Percentiles rank a stretch among this genome's conserved stretches.
Evolutionary conservation across 163 green algal genomes (phyloP).

Genomic region (Scenedesmus sp.): DNA sequence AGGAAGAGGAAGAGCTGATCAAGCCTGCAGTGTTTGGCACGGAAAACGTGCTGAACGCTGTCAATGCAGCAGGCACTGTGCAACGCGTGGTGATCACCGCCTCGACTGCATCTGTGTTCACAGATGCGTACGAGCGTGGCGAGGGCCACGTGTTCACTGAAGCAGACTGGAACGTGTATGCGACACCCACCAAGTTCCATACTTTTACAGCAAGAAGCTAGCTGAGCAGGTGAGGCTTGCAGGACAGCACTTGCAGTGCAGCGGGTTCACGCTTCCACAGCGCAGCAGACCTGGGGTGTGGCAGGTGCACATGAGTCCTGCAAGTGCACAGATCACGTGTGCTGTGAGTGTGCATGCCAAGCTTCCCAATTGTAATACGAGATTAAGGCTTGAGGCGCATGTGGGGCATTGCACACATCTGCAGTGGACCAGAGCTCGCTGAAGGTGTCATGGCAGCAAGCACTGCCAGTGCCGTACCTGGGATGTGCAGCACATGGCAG

Average conservation of each 20-base stretch:
- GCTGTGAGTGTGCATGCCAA: not conserved
- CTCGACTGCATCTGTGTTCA: constrained; percentile 61
- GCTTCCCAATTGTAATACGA: no score
- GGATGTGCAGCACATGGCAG: no score
- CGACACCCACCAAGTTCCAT: constrained; percentile 47
- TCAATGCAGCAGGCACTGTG: constrained; percentile 56
- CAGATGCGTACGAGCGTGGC: constrained; percentile 53
- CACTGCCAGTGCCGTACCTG: no score
- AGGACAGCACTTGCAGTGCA: not conserved
- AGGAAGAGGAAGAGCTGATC: constrained; percentile 56
- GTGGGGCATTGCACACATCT: no score
- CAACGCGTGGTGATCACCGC: constrained; percentile 67
- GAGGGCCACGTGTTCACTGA: constrained; percentile 65
- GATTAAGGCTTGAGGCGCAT: no score
- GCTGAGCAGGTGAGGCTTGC: constrained; percentile 56
- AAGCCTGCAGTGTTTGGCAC: constrained; percentile 65
- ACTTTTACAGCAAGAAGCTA: constrained; percentile 68
- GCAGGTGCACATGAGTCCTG: not conserved
- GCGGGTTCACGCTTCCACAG: not conserved
- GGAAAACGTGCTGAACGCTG: constrained; percentile 66
- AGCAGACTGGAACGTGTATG: constrained; percentile 48
- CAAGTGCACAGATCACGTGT: not conserved
- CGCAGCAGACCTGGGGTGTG: not conserved
- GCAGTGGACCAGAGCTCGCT: no score
- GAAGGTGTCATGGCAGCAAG: no score